Evolutionary conservation across 1,284 basidiomycete genomes (phyloP).

Genomic region (Malassezia japonica): DNA sequence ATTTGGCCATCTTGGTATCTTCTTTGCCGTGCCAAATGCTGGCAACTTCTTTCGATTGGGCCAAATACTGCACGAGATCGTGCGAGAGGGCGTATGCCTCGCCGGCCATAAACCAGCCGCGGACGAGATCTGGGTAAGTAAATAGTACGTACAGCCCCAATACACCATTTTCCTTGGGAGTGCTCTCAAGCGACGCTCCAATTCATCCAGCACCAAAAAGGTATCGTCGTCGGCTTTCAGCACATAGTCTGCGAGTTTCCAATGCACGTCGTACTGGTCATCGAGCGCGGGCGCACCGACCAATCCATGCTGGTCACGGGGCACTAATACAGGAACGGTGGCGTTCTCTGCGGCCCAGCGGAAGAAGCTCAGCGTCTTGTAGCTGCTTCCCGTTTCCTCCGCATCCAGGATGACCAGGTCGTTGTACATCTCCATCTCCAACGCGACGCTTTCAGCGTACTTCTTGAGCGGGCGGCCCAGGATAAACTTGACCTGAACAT

Average conservation of each 20-base stretch:
- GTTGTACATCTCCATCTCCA: constrained; percentile 88
- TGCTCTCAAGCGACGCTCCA: constrained; percentile 43
- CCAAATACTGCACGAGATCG: constrained; percentile 79
- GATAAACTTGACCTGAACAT: constrained; percentile 82
- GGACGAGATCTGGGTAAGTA: constrained; percentile 62
- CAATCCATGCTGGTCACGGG: background rate
- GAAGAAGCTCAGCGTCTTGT: constrained; percentile 73
- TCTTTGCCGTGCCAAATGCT: constrained; percentile 71
- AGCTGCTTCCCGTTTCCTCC: constrained; percentile 80
- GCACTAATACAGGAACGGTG: constrained; percentile 62
- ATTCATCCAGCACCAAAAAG: constrained; percentile 41
- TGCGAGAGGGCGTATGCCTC: constrained; percentile 86
- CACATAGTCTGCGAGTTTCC: constrained; percentile 47
- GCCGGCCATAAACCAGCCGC: constrained; percentile 89
- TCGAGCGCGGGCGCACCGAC: constrained; percentile 62
- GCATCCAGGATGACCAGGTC: constrained; percentile 77
- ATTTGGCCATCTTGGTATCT: constrained; percentile 83
- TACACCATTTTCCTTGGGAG: constrained; percentile 38
- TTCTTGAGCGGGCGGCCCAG: constrained; percentile 72
- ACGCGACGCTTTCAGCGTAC: constrained; percentile 66
- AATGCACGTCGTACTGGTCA: constrained; percentile 28
- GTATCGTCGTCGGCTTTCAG: constrained; percentile 48
- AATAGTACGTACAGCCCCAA: constrained; percentile 35
- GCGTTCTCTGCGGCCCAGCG: constrained; percentile 81
- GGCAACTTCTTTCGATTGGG: constrained; percentile 62